Percentiles rank a stretch among this genome's conserved stretches.
phyloP scores from a whole-genome alignment of 148 eudicot species.

The Cornus kousa region DNA sequence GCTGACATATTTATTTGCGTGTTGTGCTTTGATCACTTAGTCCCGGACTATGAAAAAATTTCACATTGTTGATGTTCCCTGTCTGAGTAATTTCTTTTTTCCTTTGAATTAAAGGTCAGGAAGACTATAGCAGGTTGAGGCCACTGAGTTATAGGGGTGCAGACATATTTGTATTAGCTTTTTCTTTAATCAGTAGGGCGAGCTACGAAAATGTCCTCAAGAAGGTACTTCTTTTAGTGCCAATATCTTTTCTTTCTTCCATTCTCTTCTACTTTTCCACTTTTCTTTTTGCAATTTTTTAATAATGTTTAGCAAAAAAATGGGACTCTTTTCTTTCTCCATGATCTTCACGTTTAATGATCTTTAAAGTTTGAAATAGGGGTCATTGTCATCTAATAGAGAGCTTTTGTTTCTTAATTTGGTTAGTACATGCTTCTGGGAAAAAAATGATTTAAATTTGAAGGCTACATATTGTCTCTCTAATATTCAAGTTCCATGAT shows the following conservation, averaged over 20 bases:
- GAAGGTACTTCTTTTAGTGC: slow-evolving; percentile 43
- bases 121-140: slow-evolving; percentile 76
- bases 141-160: slow-evolving; percentile 85
- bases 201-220: slow-evolving; percentile 83
- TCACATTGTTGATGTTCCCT: not conserved
- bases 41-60: too few relatives aligned
- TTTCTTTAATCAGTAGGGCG: slow-evolving; percentile 71
- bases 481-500: not conserved
- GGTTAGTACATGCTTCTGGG: too few relatives aligned
- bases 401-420: not conserved
- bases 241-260: slow-evolving; percentile 4
- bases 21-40: too few relatives aligned
- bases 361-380: too few relatives aligned
- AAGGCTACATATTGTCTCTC: not conserved
- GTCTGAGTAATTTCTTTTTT: slow-evolving; percentile 4
- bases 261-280: not conserved
- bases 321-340: too few relatives aligned
- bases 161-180: slow-evolving; percentile 75
- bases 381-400: too few relatives aligned
- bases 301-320: too few relatives aligned
- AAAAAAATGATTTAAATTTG: not conserved
- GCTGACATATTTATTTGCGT: too few relatives aligned
- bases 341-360: too few relatives aligned
- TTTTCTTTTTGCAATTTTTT: too few relatives aligned
- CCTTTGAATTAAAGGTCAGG: slow-evolving; percentile 45